Evolutionary conservation across 345 rosid genomes (phyloP).

Genomic region (Euphorbia peplus): DNA sequence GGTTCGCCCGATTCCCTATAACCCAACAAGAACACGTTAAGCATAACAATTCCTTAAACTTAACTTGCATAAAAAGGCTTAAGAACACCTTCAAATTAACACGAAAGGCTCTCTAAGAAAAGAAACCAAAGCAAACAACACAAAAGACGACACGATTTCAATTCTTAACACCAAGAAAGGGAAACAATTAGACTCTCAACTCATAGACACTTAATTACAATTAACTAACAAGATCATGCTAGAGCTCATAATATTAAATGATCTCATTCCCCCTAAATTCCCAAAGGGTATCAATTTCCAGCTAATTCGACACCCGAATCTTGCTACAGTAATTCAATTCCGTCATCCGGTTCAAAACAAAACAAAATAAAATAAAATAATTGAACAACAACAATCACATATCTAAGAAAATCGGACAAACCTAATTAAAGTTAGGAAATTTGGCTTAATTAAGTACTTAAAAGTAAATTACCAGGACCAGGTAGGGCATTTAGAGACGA

Average conservation of each 20-base stretch:
- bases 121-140: background rate
- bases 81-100: background rate
- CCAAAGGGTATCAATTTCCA: background rate
- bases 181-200: background rate
- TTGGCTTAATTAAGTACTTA: background rate
- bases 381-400: background rate
- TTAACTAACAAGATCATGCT: background rate
- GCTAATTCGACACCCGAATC: background rate
- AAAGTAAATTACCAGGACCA: constrained; percentile 75
- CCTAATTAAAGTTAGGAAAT: background rate
- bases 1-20: constrained; percentile 96
- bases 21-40: background rate
- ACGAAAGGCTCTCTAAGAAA: background rate
- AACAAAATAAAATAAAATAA: background rate
- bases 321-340: background rate
- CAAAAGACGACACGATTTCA: background rate
- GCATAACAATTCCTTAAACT: background rate
- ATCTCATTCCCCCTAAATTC: background rate
- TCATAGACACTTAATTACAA: background rate
- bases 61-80: background rate
- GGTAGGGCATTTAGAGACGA: constrained; percentile 97
- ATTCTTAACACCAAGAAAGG: background rate
- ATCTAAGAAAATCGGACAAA: background rate
- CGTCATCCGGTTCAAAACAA: background rate
- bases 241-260: background rate